Percentiles rank a stretch among this genome's conserved stretches.
phyloP scores from a whole-genome alignment of 2,329 filamentous ascomycete genomes.

The Botrytis elliptica region DNA sequence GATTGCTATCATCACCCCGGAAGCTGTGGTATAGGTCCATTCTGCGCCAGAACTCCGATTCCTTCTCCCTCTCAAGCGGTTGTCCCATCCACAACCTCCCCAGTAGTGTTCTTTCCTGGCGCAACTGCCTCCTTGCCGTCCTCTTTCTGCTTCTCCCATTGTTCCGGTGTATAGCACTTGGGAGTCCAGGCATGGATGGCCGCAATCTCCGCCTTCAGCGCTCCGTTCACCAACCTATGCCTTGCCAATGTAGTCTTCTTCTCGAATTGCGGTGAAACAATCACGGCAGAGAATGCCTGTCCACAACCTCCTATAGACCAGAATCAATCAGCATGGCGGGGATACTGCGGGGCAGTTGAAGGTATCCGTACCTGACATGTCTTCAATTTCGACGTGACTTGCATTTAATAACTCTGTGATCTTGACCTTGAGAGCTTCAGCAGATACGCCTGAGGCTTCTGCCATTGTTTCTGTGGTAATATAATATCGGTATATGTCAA shows the following conservation, averaged over 20 bases:
- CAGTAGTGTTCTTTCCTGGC: conserved; percentile 38
- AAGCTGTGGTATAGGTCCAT: conserved; percentile 7
- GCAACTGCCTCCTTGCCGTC: conserved; percentile 32
- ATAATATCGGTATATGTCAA: neutral
- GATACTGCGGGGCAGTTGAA: conserved; percentile 26
- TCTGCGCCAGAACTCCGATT: conserved; percentile 5
- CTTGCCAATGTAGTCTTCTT: conserved; percentile 63
- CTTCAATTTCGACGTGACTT: conserved; percentile 80
- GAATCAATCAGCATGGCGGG: conserved; percentile 16
- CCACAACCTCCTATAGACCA: conserved; percentile 62
- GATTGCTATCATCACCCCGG: neutral
- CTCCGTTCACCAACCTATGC: conserved; percentile 66
- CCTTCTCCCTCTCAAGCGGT: conserved; percentile 30
- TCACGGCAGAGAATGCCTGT: conserved; percentile 68
- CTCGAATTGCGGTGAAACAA: conserved; percentile 60
- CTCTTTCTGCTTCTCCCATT: conserved; percentile 65
- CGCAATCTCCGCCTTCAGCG: conserved; percentile 68
- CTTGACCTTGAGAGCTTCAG: conserved; percentile 66
- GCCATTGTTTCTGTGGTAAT: conserved; percentile 44
- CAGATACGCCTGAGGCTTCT: conserved; percentile 64
- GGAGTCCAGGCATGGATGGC: conserved; percentile 76
- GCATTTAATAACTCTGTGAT: conserved; percentile 71
- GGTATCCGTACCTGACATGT: conserved; percentile 74
- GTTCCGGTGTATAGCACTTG: conserved; percentile 71
- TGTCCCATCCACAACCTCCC: conserved; percentile 38